Percentiles rank a stretch among this genome's conserved stretches.
Evolutionary conservation across 1,139 yeast genomes (phyloP).

Genomic region (Diutina rugosa): DNA sequence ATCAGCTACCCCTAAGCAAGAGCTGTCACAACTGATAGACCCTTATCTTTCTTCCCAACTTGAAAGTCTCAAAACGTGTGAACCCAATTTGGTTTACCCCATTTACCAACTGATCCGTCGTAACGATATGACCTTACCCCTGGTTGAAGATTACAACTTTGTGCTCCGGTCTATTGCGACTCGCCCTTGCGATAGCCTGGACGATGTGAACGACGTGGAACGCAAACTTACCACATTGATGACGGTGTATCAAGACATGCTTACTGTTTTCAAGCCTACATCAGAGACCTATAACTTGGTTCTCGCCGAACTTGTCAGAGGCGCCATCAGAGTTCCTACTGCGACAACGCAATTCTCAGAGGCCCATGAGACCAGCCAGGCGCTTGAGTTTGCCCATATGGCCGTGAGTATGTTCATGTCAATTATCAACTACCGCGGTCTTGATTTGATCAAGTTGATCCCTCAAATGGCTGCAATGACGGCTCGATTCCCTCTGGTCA

Average conservation of each 20-base stretch:
- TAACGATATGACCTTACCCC: conserved; percentile 20
- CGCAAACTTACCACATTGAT: conserved; percentile 40
- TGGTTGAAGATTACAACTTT: conserved; percentile 21
- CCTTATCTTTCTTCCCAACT: not conserved
- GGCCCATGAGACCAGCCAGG: conserved; percentile 14
- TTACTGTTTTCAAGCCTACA: conserved; percentile 37
- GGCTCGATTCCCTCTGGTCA: conserved; percentile 16
- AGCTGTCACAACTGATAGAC: conserved; percentile 2
- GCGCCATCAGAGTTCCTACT: conserved; percentile 24
- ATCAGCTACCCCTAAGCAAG: not conserved
- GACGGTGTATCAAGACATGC: conserved; percentile 55
- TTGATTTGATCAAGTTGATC: conserved; percentile 14
- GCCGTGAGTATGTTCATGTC: conserved; percentile 35
- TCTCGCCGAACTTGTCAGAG: conserved; percentile 35
- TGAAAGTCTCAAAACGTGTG: conserved; percentile 8
- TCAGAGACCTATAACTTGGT: conserved; percentile 39
- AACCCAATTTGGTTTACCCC: conserved; percentile 25
- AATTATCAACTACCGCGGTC: conserved; percentile 9
- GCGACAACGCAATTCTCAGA: not conserved
- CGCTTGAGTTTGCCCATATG: conserved; percentile 53
- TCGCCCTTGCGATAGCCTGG: conserved; percentile 17
- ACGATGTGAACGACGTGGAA: conserved; percentile 18
- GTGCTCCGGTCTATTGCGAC: conserved; percentile 21
- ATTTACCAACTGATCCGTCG: conserved; percentile 30
- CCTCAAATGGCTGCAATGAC: conserved; percentile 17